phyloP scores from a whole-genome alignment of 2,329 filamentous ascomycete species.

The Conoideocrella luteorostrata region DNA sequence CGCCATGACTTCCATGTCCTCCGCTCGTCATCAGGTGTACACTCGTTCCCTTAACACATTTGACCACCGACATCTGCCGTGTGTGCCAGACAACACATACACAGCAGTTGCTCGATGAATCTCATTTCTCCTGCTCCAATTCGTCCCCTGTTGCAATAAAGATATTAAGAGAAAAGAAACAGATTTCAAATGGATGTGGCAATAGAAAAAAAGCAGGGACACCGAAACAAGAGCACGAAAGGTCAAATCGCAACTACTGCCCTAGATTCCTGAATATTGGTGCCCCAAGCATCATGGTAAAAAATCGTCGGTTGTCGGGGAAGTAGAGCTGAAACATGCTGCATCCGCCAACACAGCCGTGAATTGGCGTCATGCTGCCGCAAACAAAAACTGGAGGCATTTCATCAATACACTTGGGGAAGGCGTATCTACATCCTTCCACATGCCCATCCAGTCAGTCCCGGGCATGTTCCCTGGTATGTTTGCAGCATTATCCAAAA shows the following conservation, averaged over 20 bases:
- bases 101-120: slow-evolving; percentile 2
- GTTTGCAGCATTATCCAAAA: not conserved
- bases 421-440: no score
- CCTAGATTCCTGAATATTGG: not conserved
- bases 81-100: slow-evolving; percentile 11
- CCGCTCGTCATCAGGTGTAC: not conserved
- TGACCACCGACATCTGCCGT: not conserved
- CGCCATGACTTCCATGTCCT: not conserved
- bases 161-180: slow-evolving; percentile 5
- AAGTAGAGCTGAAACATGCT: not conserved
- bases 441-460: no score
- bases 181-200: slow-evolving; percentile 1
- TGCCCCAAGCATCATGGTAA: slow-evolving; percentile 1
- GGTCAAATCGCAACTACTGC: slow-evolving; percentile 1
- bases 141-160: not conserved
- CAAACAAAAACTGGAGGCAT: no score
- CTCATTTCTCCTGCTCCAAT: not conserved
- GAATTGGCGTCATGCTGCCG: no score
- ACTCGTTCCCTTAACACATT: not conserved
- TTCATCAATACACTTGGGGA: no score
- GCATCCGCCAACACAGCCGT: not conserved
- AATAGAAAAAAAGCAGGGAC: slow-evolving; percentile 4
- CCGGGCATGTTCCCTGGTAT: not conserved
- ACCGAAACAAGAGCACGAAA: slow-evolving; percentile 7
- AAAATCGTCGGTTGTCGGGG: not conserved